Evolutionary conservation across 257 asterid genomes (phyloP), one percentile per base, ranked within the genome.

Genomic region (Solanum sitiens): DNA sequence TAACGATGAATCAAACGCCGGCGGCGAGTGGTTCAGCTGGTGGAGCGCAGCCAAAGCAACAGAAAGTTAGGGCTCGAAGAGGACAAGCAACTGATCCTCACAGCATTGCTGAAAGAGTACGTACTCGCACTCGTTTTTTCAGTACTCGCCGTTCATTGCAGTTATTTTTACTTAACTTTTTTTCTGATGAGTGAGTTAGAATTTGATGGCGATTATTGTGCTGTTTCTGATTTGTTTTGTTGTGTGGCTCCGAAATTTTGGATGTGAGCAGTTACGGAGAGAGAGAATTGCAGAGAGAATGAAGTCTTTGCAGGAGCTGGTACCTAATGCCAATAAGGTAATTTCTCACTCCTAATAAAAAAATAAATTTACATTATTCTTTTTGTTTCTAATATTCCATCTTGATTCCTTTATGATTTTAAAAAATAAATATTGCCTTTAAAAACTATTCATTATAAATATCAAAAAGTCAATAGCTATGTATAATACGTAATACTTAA

Each of bases 51-150:
- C 98, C 99, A 65, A 92, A 95, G 82, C 99, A 94, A 93, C 94
- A 93, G 93, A 93, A 98, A 89, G 98, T 94, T 72, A 93, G 99
- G 92, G 99, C 99, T 32, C 93, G 99, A 44, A 92, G 99, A 92
- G 99, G 99, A 74, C 99, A 96, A 91, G 99, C 99, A 16, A 96
- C 99, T 27, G 99, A 96, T 89, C 99, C 99, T 45, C 99, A 96
- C 92, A 96, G 99, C 91, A 95, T 96, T 83, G 98, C 99, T 50
- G 99, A 96, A 91, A 92, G 99, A 90, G 99, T 96, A 85, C 86
- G 96, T 91, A 68, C 50, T 86, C 71, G 32, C 30, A 88, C 85
- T 79, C 76, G 12, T 70, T 20, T 70, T 40, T 7, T 68, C 37
- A 25, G 39, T 30, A 56, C n/a, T 56, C 65, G 11, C 3, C 65